phyloP scores from a whole-genome alignment of 148 eudicot genomes.

The Pharnaceum exiguum region DNA sequence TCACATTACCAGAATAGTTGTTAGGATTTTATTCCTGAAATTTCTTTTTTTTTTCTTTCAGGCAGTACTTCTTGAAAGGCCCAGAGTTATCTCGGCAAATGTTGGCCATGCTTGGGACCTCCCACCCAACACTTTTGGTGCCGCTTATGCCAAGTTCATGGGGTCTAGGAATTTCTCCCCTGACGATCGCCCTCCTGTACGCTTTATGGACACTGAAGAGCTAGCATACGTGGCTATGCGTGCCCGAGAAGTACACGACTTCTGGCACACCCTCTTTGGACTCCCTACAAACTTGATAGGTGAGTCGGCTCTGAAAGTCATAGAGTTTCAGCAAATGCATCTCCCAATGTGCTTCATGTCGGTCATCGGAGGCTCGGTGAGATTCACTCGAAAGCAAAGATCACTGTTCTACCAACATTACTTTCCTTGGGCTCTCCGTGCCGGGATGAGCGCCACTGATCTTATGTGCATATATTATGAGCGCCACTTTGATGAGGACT shows the following conservation, averaged over 20 bases:
- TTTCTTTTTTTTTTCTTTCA: conserved; percentile 18
- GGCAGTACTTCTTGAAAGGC: conserved; percentile 71
- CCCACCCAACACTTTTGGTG: conserved; percentile 87
- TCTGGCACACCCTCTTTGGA: conserved; percentile 93
- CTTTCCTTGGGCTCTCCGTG: conserved; percentile 91
- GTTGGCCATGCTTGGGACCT: conserved; percentile 91
- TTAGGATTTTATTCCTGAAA: background rate
- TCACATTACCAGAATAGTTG: background rate
- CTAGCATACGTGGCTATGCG: conserved; percentile 83
- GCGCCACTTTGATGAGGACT: conserved; percentile 74
- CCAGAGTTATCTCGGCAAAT: conserved; percentile 72
- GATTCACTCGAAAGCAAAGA: conserved; percentile 75
- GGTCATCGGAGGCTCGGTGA: conserved; percentile 75
- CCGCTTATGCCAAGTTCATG: conserved; percentile 93
- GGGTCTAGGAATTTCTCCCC: conserved; percentile 93
- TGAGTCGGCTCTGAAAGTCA: conserved; percentile 87
- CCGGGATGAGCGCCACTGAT: conserved; percentile 63
- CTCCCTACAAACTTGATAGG: conserved; percentile 95
- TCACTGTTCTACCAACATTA: conserved; percentile 68
- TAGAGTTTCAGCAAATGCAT: conserved; percentile 92
- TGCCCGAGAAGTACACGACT: conserved; percentile 91
- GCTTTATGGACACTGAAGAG: conserved; percentile 87
- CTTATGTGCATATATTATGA: conserved; percentile 90
- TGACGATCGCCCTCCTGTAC: conserved; percentile 86
- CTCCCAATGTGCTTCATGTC: conserved; percentile 94